Evolutionary conservation across 1,139 yeast genomes (phyloP), one percentile per base, ranked within the genome.

Genomic region (Casaregolazyma suthepensis): DNA sequence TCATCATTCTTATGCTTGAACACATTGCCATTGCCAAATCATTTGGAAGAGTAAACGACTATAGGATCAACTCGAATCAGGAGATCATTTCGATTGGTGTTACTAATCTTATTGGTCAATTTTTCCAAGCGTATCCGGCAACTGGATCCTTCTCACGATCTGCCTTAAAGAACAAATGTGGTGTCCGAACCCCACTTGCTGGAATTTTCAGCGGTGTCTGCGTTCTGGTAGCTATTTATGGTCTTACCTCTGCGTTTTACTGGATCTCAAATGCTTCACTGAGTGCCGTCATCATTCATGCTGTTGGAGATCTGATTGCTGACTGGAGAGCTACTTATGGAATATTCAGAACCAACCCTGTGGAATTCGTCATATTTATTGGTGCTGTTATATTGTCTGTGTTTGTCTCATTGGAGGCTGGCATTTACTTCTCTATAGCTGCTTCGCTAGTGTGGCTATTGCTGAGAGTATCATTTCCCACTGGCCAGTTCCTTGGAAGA

Each of bases 141-240:
- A 91, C 98, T 10, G 97, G 98, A 52, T 91, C 97, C 1, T 91
- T 91, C 71, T 87, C 96, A 19, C 83, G 97, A 75, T 86, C 96
- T 48, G 97, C 97, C 12, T 78, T 91, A 65, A 90, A 91, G 72
- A 87, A 96, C 54, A 91, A 90, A 72, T 90, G 96, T 78, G 96
- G 96, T 66, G 98, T 91, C 47, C 81, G 91, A 66, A 91, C 98
- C 43, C 98, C 98, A 35, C 75, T 90, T 58, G 96, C 96, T 52
- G 96, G 97, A 72, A 78, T 89, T 53, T 87, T 83, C 72, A 89
- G 96, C 26, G 98, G 97, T 66, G 81, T 80, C 42, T 91, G 91
- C 68, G 97, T 91, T 23, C 73, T 91, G 59, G 75, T 91, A 59
- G 96, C 97, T 1, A 76, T 91, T 57, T 91, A 90, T 69, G 85